These are phyloP conservation scores for Edaphochlamys debaryana DNA, from an alignment of 139 green algal species.

Conservation along the genomic window DNA sequence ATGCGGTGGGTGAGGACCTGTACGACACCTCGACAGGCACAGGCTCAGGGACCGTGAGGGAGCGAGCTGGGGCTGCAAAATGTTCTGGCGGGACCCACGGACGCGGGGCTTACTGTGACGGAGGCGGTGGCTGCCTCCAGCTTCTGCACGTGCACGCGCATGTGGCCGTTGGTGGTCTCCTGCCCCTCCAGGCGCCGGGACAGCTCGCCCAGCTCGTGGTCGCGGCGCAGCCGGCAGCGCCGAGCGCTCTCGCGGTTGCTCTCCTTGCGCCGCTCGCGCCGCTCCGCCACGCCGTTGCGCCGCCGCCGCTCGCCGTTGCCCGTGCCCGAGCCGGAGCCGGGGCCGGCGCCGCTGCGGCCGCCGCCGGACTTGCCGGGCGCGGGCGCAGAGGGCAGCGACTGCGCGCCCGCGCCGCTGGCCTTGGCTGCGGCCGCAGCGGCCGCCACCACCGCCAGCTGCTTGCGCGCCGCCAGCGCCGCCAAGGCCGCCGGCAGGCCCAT, in stretches of 20 bases:
- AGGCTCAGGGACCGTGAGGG: too few relatives aligned
- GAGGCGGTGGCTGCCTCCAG: neutral
- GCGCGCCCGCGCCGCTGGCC: too few relatives aligned
- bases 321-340: neutral
- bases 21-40: neutral
- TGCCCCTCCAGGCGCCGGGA: neutral
- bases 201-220: constrained; percentile 6
- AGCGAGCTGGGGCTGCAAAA: too few relatives aligned
- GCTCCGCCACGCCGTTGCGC: neutral
- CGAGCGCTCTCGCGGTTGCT: constrained; percentile 40
- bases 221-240: constrained; percentile 25
- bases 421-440: too few relatives aligned
- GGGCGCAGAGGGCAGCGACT: too few relatives aligned
- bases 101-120: too few relatives aligned
- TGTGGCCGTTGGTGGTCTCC: neutral
- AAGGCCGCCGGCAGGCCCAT: too few relatives aligned
- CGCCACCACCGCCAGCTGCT: too few relatives aligned
- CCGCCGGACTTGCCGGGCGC: too few relatives aligned
- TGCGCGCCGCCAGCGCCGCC: too few relatives aligned
- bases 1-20: neutral
- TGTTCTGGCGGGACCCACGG: too few relatives aligned
- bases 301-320: too few relatives aligned
- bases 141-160: neutral
- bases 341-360: neutral
- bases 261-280: constrained; percentile 37